Conservation (phyloP, 495 filamentous ascomycete genomes). For the Chaetomium fimeti region DNA sequence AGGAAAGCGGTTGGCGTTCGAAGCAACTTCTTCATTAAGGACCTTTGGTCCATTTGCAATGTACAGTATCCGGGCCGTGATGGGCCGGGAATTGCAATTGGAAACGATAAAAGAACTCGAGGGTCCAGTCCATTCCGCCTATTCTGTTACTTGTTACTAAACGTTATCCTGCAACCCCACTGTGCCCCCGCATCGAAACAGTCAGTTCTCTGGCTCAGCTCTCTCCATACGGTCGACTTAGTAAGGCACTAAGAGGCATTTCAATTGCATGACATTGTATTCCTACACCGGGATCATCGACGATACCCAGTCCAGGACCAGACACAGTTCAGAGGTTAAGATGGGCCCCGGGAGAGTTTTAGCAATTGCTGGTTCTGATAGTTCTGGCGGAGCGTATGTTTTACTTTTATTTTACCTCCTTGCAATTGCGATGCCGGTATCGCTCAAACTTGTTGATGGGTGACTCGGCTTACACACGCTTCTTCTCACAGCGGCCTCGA, state of each 20-base stretch:
- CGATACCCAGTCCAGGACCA: background rate
- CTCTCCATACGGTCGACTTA: background rate
- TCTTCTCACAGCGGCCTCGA: conserved; percentile 74
- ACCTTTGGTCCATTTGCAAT: background rate
- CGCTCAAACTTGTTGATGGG: background rate
- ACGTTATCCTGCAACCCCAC: conserved; percentile 7
- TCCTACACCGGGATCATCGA: background rate
- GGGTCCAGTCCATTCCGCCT: background rate
- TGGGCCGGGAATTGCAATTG: background rate
- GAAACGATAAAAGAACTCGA: background rate
- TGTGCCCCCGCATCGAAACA: conserved; percentile 16
- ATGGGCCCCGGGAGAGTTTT: conserved; percentile 57
- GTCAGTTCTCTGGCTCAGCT: conserved; percentile 4
- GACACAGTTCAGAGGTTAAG: background rate
- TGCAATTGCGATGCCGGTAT: background rate
- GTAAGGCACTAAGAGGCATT: background rate
- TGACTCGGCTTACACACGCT: conserved; percentile 18
- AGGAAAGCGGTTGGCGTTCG: conserved; percentile 10
- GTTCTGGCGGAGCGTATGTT: conserved; percentile 83
- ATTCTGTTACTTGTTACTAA: background rate
- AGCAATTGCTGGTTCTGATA: conserved; percentile 87
- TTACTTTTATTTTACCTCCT: background rate
- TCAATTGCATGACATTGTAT: background rate
- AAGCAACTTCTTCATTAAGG: background rate
- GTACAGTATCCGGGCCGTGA: background rate